Evolutionary conservation across 768 basidiomycete genomes (phyloP).

Genomic region (Gloeopeniophorella convolvens): DNA sequence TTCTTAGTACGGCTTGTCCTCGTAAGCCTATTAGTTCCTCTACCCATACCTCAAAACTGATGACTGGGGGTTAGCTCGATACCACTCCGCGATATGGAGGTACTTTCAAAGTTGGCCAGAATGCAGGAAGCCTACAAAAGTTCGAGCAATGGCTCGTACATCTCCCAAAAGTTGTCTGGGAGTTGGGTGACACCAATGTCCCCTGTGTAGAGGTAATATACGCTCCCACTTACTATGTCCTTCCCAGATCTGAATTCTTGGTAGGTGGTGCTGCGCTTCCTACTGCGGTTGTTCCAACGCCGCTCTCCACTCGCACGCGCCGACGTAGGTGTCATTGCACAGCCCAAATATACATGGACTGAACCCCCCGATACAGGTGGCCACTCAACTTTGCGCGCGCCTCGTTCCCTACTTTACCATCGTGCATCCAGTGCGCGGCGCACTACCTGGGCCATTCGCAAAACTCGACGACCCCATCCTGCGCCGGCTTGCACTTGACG

Average conservation of each 20-base stretch:
- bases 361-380: conserved; percentile 32
- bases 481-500: conserved; percentile 58
- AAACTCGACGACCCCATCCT: conserved; percentile 48
- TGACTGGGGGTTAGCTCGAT: conserved; percentile 43
- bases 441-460: conserved; percentile 68
- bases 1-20: conserved; percentile 68
- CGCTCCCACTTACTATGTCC: background rate
- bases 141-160: conserved; percentile 65
- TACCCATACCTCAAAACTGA: background rate
- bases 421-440: conserved; percentile 66
- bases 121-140: conserved; percentile 25
- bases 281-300: conserved; percentile 58
- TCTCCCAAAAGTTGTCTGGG: conserved; percentile 83
- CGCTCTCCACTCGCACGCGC: conserved; percentile 37
- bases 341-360: background rate
- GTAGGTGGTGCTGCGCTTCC: conserved; percentile 51
- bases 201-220: conserved; percentile 51
- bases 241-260: background rate
- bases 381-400: conserved; percentile 44
- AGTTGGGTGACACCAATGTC: conserved; percentile 55
- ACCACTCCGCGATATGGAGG: conserved; percentile 49
- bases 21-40: conserved; percentile 36
- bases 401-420: conserved; percentile 78
- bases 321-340: conserved; percentile 34
- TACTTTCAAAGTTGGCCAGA: conserved; percentile 34